Percentiles rank a stretch among this genome's conserved stretches.
Evolutionary conservation across 768 basidiomycete genomes (phyloP).

Genomic region (Agrocybe pediades): DNA sequence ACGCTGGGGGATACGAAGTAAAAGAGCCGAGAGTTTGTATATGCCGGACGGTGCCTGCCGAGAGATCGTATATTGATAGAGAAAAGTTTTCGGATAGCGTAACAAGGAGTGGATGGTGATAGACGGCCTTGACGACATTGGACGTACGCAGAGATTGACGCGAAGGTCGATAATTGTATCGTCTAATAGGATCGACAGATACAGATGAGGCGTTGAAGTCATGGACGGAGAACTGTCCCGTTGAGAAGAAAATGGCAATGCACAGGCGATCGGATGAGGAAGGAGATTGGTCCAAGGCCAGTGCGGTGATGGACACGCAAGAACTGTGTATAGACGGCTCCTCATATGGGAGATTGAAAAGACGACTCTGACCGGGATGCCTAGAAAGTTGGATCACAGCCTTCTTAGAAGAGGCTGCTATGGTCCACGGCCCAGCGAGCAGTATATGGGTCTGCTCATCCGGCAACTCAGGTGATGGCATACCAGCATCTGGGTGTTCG

Average conservation of each 20-base stretch:
- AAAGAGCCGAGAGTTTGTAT: slow-evolving; percentile 75
- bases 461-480: background rate
- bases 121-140: slow-evolving; percentile 65
- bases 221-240: slow-evolving; percentile 68
- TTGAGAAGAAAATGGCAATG: slow-evolving; percentile 63
- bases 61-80: slow-evolving; percentile 74
- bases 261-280: slow-evolving; percentile 44
- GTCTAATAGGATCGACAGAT: slow-evolving; percentile 37
- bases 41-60: slow-evolving; percentile 48
- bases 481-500: slow-evolving; percentile 4
- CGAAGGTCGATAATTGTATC: slow-evolving; percentile 49
- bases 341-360: slow-evolving; percentile 35
- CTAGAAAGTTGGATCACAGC: slow-evolving; percentile 35
- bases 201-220: slow-evolving; percentile 49
- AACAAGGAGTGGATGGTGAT: slow-evolving; percentile 77
- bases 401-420: slow-evolving; percentile 53
- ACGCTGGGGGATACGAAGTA: slow-evolving; percentile 78
- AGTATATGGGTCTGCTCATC: slow-evolving; percentile 41
- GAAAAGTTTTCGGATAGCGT: slow-evolving; percentile 68
- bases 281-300: slow-evolving; percentile 77
- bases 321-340: slow-evolving; percentile 33
- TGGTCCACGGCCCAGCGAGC: slow-evolving; percentile 59
- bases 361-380: slow-evolving; percentile 32
- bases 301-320: slow-evolving; percentile 53
- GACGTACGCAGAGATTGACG: slow-evolving; percentile 39